Evolutionary conservation across 1,284 basidiomycete species (phyloP).

Genomic region (Ceratobasidium sp.): DNA sequence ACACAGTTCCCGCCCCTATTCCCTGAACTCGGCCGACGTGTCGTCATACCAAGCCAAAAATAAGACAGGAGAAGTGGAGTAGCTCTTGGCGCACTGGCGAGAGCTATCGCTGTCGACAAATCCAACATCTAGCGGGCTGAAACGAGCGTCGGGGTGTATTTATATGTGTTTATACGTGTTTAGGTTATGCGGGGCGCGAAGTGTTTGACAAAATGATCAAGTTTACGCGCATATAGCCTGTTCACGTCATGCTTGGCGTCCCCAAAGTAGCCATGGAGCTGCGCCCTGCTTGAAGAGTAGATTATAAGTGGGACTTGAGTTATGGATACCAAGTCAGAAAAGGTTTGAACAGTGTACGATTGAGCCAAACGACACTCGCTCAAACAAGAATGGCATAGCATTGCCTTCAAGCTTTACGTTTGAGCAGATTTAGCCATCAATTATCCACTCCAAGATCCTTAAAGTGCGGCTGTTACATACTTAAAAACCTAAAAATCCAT

Average conservation of each 20-base stretch:
- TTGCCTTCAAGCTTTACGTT: not conserved
- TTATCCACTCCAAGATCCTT: not conserved
- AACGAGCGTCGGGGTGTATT: not conserved
- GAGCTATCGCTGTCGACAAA: not conserved
- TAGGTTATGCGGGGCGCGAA: too few species aligned
- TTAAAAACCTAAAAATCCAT: not conserved
- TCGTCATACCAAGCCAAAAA: not conserved
- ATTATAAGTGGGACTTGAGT: too few species aligned
- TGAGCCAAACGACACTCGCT: not conserved
- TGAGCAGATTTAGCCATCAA: not conserved
- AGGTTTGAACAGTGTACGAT: too few species aligned
- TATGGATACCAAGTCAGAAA: too few species aligned
- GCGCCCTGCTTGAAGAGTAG: too few species aligned
- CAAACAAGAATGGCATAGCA: not conserved
- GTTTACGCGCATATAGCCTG: too few species aligned
- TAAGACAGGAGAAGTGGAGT: not conserved
- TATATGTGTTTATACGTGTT: not conserved
- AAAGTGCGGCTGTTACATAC: not conserved
- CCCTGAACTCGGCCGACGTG: not conserved
- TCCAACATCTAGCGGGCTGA: not conserved
- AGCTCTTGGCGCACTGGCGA: not conserved
- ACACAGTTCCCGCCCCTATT: slow-evolving; percentile 15
- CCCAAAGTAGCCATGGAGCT: too few species aligned
- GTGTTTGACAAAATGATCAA: too few species aligned
- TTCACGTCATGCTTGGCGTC: too few species aligned